phyloP scores from a whole-genome alignment of 495 filamentous ascomycete genomes.

The Glonium stellatum region DNA sequence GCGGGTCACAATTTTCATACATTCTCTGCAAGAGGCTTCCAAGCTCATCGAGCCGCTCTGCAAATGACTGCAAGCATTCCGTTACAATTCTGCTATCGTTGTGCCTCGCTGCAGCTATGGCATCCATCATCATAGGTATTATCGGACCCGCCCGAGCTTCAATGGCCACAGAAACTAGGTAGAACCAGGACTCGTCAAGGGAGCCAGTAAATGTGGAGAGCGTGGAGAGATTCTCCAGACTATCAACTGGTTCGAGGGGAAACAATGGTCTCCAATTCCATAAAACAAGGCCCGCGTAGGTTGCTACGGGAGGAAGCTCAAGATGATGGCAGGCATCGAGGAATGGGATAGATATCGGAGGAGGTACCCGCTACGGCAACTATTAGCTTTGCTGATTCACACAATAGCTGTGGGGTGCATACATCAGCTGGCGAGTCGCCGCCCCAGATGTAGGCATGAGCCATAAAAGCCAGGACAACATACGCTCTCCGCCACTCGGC shows the following conservation, averaged over 20 bases:
- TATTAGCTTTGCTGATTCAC: slow-evolving; percentile 7
- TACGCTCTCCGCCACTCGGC: slow-evolving; percentile 91
- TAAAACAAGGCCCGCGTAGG: slow-evolving; percentile 81
- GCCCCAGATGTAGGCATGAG: slow-evolving; percentile 94
- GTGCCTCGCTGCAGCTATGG: slow-evolving; percentile 71
- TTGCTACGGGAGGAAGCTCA: slow-evolving; percentile 87
- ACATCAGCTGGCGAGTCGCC: slow-evolving; percentile 75
- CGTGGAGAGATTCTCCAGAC: slow-evolving; percentile 75
- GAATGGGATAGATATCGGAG: slow-evolving; percentile 75
- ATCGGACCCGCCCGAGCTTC: slow-evolving; percentile 89
- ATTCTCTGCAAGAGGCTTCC: slow-evolving; percentile 67
- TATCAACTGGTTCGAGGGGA: slow-evolving; percentile 66
- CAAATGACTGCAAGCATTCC: slow-evolving; percentile 65
- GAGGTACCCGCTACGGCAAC: slow-evolving; percentile 64
- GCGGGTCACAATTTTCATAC: slow-evolving; percentile 88
- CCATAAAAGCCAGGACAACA: slow-evolving; percentile 75
- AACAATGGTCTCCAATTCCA: slow-evolving; percentile 97
- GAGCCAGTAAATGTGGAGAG: slow-evolving; percentile 91
- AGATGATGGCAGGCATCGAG: slow-evolving; percentile 70
- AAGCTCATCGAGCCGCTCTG: slow-evolving; percentile 82
- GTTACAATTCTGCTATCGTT: slow-evolving; percentile 66
- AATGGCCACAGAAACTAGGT: slow-evolving; percentile 88
- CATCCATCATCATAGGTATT: slow-evolving; percentile 78
- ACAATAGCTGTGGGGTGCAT: slow-evolving; percentile 10
- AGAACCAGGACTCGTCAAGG: slow-evolving; percentile 97